Evolutionary conservation across 129 eudicot species (phyloP).

Genomic region (Apium graveolens): DNA sequence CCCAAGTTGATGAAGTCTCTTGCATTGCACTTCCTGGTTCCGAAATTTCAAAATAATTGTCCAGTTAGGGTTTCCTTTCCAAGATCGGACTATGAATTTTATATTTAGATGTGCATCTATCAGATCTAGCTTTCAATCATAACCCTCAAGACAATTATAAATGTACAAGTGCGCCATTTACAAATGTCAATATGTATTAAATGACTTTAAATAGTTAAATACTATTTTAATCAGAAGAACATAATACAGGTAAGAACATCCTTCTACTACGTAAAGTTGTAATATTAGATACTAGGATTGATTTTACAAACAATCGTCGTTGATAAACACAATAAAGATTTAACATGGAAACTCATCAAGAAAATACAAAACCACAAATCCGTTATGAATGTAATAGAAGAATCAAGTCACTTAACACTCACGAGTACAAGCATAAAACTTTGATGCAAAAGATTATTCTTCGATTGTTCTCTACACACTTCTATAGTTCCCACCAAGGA

Average conservation of each 20-base stretch:
- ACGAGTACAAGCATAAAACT: too few species aligned
- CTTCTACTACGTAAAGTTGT: background rate
- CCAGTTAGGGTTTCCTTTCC: background rate
- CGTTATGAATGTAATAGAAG: background rate
- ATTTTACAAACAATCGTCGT: background rate
- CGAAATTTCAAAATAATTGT: background rate
- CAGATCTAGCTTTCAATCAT: too few species aligned
- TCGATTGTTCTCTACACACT: too few species aligned
- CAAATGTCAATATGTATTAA: background rate
- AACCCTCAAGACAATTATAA: background rate
- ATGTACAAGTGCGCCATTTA: background rate
- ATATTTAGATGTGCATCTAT: too few species aligned
- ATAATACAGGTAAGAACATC: background rate
- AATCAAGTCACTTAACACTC: background rate
- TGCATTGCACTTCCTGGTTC: background rate
- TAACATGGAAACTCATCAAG: background rate
- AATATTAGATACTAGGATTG: background rate
- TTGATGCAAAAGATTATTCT: background rate
- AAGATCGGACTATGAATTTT: too few species aligned
- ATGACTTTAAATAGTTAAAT: background rate
- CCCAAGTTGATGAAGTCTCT: background rate
- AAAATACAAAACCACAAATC: background rate
- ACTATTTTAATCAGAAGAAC: background rate
- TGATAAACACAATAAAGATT: background rate
- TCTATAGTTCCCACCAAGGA: too few species aligned